Evolutionary conservation across 2,329 filamentous ascomycete species (phyloP).

Genomic region (Calcarisporium arbuscula): DNA sequence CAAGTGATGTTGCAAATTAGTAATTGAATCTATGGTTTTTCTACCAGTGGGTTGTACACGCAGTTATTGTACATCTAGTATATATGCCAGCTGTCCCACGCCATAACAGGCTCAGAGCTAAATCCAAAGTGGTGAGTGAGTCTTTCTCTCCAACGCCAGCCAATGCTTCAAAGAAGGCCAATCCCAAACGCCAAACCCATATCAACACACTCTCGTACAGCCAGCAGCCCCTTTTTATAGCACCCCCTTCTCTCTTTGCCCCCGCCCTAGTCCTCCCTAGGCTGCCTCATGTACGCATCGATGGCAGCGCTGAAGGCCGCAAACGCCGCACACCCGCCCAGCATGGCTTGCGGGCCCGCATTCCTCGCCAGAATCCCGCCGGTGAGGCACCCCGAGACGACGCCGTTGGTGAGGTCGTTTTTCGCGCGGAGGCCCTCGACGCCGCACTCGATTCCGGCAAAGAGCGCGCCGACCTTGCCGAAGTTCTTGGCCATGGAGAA

Average conservation of each 20-base stretch:
- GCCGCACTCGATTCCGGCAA: constrained; percentile 88
- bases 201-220: background rate
- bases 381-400: constrained; percentile 82
- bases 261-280: constrained; percentile 49
- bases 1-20: too few species aligned
- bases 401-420: constrained; percentile 86
- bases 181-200: constrained; percentile 11
- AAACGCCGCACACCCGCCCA: constrained; percentile 85
- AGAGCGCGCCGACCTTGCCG: constrained; percentile 85
- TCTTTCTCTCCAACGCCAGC: constrained; percentile 22
- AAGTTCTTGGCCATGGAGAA: constrained; percentile 89
- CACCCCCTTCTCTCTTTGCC: constrained; percentile 5
- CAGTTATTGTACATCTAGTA: too few species aligned
- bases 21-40: too few species aligned
- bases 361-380: constrained; percentile 82
- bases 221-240: constrained; percentile 14
- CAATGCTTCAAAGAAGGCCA: constrained; percentile 22
- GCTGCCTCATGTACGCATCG: constrained; percentile 83
- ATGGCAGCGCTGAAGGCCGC: constrained; percentile 90
- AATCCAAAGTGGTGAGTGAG: constrained; percentile 20
- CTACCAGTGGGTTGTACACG: too few species aligned
- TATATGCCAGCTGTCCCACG: too few species aligned
- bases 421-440: constrained; percentile 90
- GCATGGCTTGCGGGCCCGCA: constrained; percentile 83
- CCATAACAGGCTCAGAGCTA: too few species aligned